Percentiles rank a stretch among this genome's conserved stretches.
Conservation (phyloP, 2,329 filamentous ascomycete genomes). For the Pezicula neosporulosa region DNA sequence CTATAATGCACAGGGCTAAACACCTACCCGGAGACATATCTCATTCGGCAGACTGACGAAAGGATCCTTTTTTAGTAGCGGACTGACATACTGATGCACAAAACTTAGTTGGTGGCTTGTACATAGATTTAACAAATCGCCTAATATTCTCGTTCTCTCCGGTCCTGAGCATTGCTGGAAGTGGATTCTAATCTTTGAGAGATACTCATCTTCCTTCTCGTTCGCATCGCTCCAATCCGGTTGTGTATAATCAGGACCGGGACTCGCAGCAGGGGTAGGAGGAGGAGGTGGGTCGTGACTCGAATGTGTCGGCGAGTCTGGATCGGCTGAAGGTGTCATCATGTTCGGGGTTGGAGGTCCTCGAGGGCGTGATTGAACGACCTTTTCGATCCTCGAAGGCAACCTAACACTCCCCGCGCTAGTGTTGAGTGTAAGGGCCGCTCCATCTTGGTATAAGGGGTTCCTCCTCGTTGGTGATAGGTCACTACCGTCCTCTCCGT, state of each 20-base stretch:
- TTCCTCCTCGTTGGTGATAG: conserved; percentile 22
- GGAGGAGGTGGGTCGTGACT: conserved; percentile 52
- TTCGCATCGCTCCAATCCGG: conserved; percentile 75
- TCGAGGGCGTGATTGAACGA: conserved; percentile 46
- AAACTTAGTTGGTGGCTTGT: conserved; percentile 95
- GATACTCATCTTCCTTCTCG: conserved; percentile 78
- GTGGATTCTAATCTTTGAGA: conserved; percentile 73
- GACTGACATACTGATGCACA: conserved; percentile 93
- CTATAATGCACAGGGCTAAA: not conserved
- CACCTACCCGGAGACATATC: conserved; percentile 77
- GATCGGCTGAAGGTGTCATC: conserved; percentile 61
- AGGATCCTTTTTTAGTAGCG: conserved; percentile 91
- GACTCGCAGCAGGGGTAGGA: conserved; percentile 63
- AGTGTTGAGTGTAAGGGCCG: conserved; percentile 44
- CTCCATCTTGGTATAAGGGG: conserved; percentile 9
- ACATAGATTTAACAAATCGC: conserved; percentile 88
- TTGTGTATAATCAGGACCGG: conserved; percentile 56
- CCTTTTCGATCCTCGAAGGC: conserved; percentile 48
- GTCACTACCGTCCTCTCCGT: conserved; percentile 42
- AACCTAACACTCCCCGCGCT: conserved; percentile 32
- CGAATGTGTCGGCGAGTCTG: conserved; percentile 40
- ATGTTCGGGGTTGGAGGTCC: conserved; percentile 65
- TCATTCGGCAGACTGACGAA: conserved; percentile 92
- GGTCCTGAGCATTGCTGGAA: conserved; percentile 75
- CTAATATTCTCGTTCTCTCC: conserved; percentile 77